Evolutionary conservation across 2,329 filamentous ascomycete species (phyloP).

Genomic region (Ceratocystis eucalypticola): DNA sequence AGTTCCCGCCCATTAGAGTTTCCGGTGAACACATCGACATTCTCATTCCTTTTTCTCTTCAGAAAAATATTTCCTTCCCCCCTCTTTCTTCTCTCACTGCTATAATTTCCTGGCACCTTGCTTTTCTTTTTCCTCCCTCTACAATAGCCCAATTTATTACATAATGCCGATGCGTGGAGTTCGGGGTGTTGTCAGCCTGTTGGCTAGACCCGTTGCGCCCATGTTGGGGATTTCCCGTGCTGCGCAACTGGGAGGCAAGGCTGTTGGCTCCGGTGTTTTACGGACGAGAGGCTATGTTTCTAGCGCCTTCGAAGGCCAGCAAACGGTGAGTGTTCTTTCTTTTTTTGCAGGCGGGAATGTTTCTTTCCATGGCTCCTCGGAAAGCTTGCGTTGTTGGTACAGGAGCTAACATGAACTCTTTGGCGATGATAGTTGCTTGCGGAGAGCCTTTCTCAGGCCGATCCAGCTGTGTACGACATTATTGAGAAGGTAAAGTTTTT

Average conservation of each 20-base stretch:
- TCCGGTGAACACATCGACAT: not conserved
- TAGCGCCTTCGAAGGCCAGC: conserved; percentile 41
- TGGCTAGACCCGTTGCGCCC: conserved; percentile 10
- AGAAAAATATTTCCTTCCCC: not conserved
- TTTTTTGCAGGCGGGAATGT: not conserved
- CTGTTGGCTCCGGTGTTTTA: not conserved
- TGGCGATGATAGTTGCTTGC: conserved; percentile 52
- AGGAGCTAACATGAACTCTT: conserved; percentile 13
- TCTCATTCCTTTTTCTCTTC: not conserved
- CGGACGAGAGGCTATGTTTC: conserved; percentile 29
- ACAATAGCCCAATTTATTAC: not conserved
- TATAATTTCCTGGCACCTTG: not conserved
- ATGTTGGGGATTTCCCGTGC: not conserved
- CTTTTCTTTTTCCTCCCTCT: conserved; percentile 2
- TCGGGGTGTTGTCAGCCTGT: conserved; percentile 21
- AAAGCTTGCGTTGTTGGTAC: not conserved
- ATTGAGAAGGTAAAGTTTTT: conserved; percentile 60
- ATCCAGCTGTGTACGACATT: conserved; percentile 76
- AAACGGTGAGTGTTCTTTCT: conserved; percentile 33
- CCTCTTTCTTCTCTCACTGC: not conserved
- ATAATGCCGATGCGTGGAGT: conserved; percentile 14
- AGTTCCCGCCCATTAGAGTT: not conserved
- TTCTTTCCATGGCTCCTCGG: not conserved
- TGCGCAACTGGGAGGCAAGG: not conserved
- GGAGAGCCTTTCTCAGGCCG: conserved; percentile 65